phyloP scores from a whole-genome alignment of 202 grass and related monocot genomes.

The Carex arenaria region DNA sequence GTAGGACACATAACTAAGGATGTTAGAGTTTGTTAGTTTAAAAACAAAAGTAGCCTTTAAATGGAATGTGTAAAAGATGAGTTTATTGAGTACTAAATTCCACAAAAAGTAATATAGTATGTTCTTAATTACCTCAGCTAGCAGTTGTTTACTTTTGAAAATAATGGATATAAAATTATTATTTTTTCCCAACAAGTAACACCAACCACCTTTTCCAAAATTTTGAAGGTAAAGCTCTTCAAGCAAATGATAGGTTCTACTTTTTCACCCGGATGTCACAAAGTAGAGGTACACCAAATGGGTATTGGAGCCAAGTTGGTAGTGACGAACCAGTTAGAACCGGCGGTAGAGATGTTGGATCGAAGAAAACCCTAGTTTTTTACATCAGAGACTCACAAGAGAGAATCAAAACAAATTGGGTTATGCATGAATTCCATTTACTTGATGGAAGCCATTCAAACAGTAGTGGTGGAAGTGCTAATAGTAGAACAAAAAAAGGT shows the following conservation, averaged over 20 bases:
- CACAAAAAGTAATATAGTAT: neutral
- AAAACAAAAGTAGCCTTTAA: neutral
- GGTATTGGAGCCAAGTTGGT: constrained; percentile 53
- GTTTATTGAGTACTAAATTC: neutral
- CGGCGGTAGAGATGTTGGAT: constrained; percentile 32
- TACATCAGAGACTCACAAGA: constrained; percentile 40
- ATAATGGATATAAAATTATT: neutral
- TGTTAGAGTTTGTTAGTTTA: neutral
- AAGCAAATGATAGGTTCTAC: constrained; percentile 66
- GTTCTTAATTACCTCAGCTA: neutral
- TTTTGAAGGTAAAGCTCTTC: constrained; percentile 72
- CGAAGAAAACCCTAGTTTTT: constrained; percentile 71
- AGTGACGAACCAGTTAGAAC: constrained; percentile 41
- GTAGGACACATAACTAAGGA: neutral
- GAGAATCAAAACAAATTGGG: constrained; percentile 64
- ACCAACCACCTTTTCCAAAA: neutral
- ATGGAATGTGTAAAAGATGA: neutral
- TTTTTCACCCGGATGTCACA: constrained; percentile 62
- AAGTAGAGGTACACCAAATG: constrained; percentile 46
- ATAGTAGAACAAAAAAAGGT: constrained; percentile 31
- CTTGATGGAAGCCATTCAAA: constrained; percentile 35
- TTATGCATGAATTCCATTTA: constrained; percentile 94
- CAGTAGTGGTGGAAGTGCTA: constrained; percentile 16
- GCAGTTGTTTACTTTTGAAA: neutral
- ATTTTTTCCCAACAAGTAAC: neutral